Evolutionary conservation across 768 basidiomycete species (phyloP).

Genomic region (Mycena rosella): DNA sequence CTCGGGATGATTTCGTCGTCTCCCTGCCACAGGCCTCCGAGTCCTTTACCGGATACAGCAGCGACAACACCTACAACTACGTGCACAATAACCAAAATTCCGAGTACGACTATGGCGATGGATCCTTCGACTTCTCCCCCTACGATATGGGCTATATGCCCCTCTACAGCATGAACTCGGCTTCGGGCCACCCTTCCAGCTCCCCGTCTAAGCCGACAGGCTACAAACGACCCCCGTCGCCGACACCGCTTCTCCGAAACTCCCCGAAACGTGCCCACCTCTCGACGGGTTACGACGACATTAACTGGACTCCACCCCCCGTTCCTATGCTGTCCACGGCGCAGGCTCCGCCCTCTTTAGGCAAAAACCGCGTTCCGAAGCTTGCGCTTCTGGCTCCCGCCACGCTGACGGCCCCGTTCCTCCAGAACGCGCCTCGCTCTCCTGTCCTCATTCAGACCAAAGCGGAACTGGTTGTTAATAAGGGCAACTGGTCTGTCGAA

Average conservation of each 20-base stretch:
- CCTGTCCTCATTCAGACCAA: constrained; percentile 7
- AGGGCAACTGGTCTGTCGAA: constrained; percentile 7
- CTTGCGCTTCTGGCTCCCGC: constrained; percentile 5
- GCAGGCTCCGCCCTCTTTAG: background rate
- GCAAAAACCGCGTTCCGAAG: background rate
- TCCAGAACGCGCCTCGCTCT: background rate
- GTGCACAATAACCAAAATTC: constrained; percentile 4
- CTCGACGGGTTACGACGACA: constrained; percentile 3
- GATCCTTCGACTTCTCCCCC: background rate
- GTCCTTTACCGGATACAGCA: constrained; percentile 1
- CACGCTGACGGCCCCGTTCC: background rate
- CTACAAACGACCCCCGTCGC: constrained; percentile 12
- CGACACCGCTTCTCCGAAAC: constrained; percentile 17
- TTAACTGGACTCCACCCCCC: background rate
- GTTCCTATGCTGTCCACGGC: constrained; percentile 15
- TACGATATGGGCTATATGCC: constrained; percentile 5
- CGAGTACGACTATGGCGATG: background rate
- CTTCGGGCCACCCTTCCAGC: background rate
- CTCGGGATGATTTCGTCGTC: background rate
- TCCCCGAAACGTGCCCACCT: constrained; percentile 18
- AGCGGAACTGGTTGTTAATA: background rate
- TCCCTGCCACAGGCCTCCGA: constrained; percentile 8
- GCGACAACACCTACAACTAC: background rate
- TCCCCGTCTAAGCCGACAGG: constrained; percentile 4
- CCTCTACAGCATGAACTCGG: constrained; percentile 13